Percentiles rank a stretch among this genome's conserved stretches.
Evolutionary conservation across 345 rosid genomes (phyloP).

Genomic region (Rhodamnia rubescens): DNA sequence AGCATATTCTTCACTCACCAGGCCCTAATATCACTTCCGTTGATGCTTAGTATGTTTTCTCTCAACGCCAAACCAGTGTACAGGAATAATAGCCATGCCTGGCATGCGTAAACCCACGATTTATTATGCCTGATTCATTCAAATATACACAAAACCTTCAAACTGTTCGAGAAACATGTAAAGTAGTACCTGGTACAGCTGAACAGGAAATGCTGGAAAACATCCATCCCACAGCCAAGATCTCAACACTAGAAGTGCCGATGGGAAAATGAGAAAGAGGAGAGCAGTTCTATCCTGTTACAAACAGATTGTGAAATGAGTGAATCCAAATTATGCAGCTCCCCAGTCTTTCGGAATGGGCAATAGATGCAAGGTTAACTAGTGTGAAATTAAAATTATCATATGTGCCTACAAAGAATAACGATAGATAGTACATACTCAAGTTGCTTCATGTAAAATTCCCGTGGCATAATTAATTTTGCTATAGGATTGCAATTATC

Average conservation of each 20-base stretch:
- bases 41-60: constrained; percentile 86
- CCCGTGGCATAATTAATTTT: not conserved
- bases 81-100: constrained; percentile 95
- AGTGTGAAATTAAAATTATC: not conserved
- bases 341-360: not conserved
- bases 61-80: constrained; percentile 93
- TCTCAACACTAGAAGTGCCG: constrained; percentile 53
- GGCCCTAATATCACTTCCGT: constrained; percentile 97
- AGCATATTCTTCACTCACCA: constrained; percentile 33
- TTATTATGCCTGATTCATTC: not conserved
- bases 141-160: not conserved
- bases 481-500: not conserved
- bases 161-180: not conserved
- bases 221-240: constrained; percentile 87
- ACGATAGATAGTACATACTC: not conserved
- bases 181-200: constrained; percentile 63
- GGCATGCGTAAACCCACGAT: not conserved
- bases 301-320: constrained; percentile 1
- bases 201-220: constrained; percentile 94
- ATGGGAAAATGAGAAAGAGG: constrained; percentile 83
- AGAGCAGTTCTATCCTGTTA: constrained; percentile 93
- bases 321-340: not conserved
- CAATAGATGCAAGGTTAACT: not conserved
- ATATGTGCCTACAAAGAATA: not conserved
- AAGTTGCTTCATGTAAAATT: not conserved